Conservation (phyloP, 768 basidiomycete genomes). For the Boletus vinaceobasis region DNA sequence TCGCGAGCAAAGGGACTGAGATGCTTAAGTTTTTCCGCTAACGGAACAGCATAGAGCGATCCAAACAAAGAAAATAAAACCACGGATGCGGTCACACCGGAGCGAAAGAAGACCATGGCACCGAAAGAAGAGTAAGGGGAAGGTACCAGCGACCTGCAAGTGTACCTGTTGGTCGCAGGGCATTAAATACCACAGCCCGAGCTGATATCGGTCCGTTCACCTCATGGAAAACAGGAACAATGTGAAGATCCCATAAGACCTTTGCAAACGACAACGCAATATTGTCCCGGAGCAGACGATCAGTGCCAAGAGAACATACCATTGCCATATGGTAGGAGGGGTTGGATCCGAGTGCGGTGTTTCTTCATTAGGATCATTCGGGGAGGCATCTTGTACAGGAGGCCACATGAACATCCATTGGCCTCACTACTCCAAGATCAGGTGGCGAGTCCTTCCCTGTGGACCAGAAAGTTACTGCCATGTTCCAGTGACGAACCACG, state of each 20-base stretch:
- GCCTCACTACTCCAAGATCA: background rate
- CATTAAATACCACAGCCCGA: slow-evolving; percentile 18
- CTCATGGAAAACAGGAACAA: slow-evolving; percentile 8
- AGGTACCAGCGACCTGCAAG: background rate
- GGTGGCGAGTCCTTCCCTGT: background rate
- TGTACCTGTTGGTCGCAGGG: background rate
- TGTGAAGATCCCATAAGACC: slow-evolving; percentile 2
- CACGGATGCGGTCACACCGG: background rate
- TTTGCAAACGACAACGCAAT: background rate
- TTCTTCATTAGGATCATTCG: background rate
- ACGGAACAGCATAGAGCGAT: slow-evolving; percentile 12
- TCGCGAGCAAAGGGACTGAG: slow-evolving; percentile 22
- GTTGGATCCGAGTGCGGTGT: background rate
- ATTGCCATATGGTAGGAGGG: slow-evolving; percentile 1
- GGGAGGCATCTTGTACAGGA: background rate
- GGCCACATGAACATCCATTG: background rate
- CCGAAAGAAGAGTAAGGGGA: background rate
- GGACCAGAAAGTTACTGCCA: background rate
- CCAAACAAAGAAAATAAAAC: slow-evolving; percentile 7
- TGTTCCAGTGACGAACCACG: background rate
- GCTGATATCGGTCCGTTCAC: background rate
- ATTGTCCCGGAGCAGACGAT: background rate
- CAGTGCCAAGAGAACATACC: background rate
- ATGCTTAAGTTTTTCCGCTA: slow-evolving; percentile 21
- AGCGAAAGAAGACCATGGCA: slow-evolving; percentile 16